Conservation (phyloP, 2,329 filamentous ascomycete genomes). For the Pseudogymnoascus verrucosus region DNA sequence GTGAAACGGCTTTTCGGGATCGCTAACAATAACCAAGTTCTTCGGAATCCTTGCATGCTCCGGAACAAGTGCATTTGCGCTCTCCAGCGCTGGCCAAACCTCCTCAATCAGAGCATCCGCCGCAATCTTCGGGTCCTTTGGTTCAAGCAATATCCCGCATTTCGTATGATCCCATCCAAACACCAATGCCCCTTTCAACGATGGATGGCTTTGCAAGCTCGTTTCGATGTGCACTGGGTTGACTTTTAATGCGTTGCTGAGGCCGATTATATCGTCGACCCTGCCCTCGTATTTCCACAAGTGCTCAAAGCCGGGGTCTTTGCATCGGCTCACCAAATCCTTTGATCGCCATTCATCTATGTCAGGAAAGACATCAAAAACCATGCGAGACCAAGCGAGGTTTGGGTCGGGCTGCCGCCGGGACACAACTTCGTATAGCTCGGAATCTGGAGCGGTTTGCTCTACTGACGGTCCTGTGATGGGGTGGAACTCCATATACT, state of each 20-base stretch:
- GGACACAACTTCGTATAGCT: conserved; percentile 30
- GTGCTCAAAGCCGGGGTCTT: conserved; percentile 10
- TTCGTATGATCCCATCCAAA: conserved; percentile 24
- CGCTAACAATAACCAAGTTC: conserved; percentile 14
- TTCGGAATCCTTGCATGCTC: conserved; percentile 15
- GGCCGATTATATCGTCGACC: conserved; percentile 16
- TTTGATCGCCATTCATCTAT: conserved; percentile 35
- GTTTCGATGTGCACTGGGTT: conserved; percentile 1
- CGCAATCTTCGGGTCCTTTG: background rate
- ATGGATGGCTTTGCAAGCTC: background rate
- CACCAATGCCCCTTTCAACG: conserved; percentile 21
- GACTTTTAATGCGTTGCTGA: conserved; percentile 11
- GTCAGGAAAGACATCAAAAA: conserved; percentile 36
- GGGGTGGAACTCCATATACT: conserved; percentile 26
- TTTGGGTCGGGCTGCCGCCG: conserved; percentile 22
- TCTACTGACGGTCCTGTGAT: conserved; percentile 18
- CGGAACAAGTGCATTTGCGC: conserved; percentile 15
- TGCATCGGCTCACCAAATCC: conserved; percentile 29
- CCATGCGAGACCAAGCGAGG: conserved; percentile 21
- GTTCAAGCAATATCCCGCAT: conserved; percentile 17
- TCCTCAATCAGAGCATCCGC: conserved; percentile 11
- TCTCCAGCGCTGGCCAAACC: conserved; percentile 17
- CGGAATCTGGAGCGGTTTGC: conserved; percentile 15
- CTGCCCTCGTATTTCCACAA: conserved; percentile 15
- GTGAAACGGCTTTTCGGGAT: conserved; percentile 12